phyloP scores from a whole-genome alignment of 805 yeast species.

The Priceomyces castillae region DNA sequence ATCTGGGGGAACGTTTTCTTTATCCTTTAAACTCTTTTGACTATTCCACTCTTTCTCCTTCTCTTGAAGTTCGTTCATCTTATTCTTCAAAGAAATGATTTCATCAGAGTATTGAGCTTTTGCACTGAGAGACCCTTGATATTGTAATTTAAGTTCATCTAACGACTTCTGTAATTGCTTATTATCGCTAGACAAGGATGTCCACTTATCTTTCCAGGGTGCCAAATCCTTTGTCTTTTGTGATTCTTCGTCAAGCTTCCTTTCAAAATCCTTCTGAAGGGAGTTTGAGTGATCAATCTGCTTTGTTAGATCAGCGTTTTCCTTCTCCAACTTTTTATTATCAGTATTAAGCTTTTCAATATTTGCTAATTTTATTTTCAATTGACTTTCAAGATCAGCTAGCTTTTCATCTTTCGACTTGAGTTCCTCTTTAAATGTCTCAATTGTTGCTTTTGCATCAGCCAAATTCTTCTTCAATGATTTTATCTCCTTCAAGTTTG shows the following conservation, averaged over 20 bases:
- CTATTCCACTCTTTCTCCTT: constrained; percentile 15
- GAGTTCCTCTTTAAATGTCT: constrained; percentile 10
- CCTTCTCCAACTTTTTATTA: constrained; percentile 2
- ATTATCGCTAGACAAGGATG: constrained; percentile 11
- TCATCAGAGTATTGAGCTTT: constrained; percentile 28
- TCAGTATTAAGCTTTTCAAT: constrained; percentile 12
- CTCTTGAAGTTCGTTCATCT: constrained; percentile 20
- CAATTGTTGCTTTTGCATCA: constrained; percentile 12
- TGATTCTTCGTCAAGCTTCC: constrained; percentile 5
- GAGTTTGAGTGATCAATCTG: background rate
- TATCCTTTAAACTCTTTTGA: constrained; percentile 16
- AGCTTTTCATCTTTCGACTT: background rate
- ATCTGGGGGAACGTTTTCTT: constrained; percentile 38
- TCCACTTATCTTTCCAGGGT: constrained; percentile 6
- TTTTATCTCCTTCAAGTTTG: constrained; percentile 14
- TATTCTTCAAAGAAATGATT: constrained; percentile 22
- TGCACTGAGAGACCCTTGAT: constrained; percentile 17
- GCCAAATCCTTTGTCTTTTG: background rate
- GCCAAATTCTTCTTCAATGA: constrained; percentile 11
- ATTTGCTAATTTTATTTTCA: constrained; percentile 20
- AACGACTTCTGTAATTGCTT: constrained; percentile 8
- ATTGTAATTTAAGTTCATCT: constrained; percentile 22
- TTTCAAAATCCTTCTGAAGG: constrained; percentile 4
- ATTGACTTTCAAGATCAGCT: constrained; percentile 13
- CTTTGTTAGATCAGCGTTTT: background rate